These are phyloP conservation scores for Cutaneotrichosporon cavernicola DNA, from an alignment of 1,284 basidiomycete genomes.

Conservation along the genomic window DNA sequence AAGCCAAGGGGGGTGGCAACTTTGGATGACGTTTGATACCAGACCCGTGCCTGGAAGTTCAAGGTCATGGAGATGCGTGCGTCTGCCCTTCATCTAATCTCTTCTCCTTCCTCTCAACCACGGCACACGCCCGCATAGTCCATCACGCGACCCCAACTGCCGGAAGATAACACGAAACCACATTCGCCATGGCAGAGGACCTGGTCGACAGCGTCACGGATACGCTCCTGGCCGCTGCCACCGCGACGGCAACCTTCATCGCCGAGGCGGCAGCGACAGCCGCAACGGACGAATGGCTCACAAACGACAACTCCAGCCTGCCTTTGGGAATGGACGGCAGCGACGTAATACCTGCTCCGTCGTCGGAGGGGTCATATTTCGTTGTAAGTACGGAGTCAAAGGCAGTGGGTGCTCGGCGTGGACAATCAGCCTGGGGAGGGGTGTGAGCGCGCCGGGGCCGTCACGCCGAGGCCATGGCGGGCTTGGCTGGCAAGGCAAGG, in stretches of 20 bases:
- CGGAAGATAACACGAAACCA: too few relatives aligned
- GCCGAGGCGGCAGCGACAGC: not conserved
- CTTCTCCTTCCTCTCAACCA: not conserved
- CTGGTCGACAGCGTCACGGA: slow-evolving; percentile 16
- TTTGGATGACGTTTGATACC: not conserved
- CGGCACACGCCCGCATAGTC: not conserved
- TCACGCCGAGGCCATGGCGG: not conserved
- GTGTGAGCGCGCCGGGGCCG: not conserved
- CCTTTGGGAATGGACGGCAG: slow-evolving; percentile 15
- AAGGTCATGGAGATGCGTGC: not conserved
- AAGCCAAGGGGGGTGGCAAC: not conserved
- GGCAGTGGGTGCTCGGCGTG: not conserved
- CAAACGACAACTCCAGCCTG: slow-evolving; percentile 7
- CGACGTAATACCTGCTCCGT: slow-evolving; percentile 15
- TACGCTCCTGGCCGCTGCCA: slow-evolving; percentile 11
- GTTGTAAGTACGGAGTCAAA: slow-evolving; percentile 15
- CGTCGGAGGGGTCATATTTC: slow-evolving; percentile 32
- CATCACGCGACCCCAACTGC: not conserved
- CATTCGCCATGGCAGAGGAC: not conserved
- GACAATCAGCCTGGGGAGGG: not conserved
- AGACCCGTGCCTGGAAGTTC: not conserved
- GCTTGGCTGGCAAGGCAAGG: not conserved
- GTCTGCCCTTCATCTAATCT: not conserved
- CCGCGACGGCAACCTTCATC: slow-evolving; percentile 12
- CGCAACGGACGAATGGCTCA: not conserved